Conservation (phyloP, 306 rosid species). For the Phaseolus lunatus region DNA sequence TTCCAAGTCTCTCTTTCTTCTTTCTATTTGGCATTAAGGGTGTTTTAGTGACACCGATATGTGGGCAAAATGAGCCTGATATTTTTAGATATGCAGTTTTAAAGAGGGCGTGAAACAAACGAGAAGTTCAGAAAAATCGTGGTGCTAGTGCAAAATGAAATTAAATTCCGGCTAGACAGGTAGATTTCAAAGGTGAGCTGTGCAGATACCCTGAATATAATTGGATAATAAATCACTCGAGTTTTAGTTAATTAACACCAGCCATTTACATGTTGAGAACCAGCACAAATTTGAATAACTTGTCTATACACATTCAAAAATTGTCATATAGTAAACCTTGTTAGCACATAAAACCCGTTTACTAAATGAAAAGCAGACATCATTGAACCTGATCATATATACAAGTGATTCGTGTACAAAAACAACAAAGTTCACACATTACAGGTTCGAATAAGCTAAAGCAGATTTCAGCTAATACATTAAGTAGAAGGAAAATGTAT, state of each 20-base stretch:
- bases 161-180: conserved; percentile 17
- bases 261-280: conserved; percentile 13
- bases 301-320: not conserved
- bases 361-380: not conserved
- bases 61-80: not conserved
- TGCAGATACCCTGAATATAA: conserved; percentile 3
- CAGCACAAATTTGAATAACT: conserved; percentile 25
- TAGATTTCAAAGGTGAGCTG: conserved; percentile 20
- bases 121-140: not conserved
- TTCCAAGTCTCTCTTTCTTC: not conserved
- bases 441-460: not conserved
- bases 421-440: not conserved
- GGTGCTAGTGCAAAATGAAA: conserved; percentile 12
- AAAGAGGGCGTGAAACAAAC: conserved; percentile 27
- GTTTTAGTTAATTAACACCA: conserved; percentile 24
- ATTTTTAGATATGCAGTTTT: conserved; percentile 26
- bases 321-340: not conserved
- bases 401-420: not conserved
- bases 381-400: conserved; percentile 18
- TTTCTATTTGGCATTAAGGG: not conserved
- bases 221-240: conserved; percentile 21
- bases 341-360: conserved; percentile 18
- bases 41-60: not conserved
- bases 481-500: conserved; percentile 35
- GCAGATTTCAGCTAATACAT: conserved; percentile 33